Evolutionary conservation across 352 stramenopile genomes (phyloP).

Genomic region (Globisporangium apiculatum): DNA sequence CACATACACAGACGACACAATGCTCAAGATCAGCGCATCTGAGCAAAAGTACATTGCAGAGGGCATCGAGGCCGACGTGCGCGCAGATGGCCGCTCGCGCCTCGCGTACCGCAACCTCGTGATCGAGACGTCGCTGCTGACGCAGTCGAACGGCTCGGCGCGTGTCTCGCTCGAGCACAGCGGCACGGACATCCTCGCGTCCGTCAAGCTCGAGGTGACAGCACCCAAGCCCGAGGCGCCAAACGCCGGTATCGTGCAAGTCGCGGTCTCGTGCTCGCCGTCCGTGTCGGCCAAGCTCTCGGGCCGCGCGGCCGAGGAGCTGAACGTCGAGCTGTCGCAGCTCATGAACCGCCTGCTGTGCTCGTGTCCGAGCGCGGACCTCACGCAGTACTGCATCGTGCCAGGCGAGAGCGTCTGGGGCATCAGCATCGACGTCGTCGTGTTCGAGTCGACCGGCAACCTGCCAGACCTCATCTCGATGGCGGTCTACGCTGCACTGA

Average conservation of each 20-base stretch:
- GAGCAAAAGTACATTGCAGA: constrained; percentile 71
- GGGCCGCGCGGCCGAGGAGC: constrained; percentile 58
- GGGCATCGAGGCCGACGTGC: constrained; percentile 62
- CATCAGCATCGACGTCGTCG: constrained; percentile 68
- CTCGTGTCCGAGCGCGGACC: constrained; percentile 38
- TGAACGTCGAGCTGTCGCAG: constrained; percentile 76
- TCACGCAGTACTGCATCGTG: constrained; percentile 61
- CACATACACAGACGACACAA: constrained; percentile 7
- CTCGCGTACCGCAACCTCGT: constrained; percentile 54
- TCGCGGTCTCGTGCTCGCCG: constrained; percentile 54
- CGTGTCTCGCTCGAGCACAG: constrained; percentile 55
- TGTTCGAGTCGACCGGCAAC: constrained; percentile 76
- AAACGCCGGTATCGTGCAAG: constrained; percentile 40
- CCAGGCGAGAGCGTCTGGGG: constrained; percentile 67
- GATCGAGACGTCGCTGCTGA: constrained; percentile 63
- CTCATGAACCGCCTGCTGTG: constrained; percentile 64
- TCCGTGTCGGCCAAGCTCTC: constrained; percentile 71
- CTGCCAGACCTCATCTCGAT: constrained; percentile 71
- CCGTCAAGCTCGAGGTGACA: constrained; percentile 72
- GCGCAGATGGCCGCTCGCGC: constrained; percentile 55
- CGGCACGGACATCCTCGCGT: constrained; percentile 69
- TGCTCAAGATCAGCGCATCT: constrained; percentile 72
- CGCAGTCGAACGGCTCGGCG: constrained; percentile 74
- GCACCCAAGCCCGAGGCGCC: constrained; percentile 36
- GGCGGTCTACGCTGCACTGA: constrained; percentile 73